phyloP scores from a whole-genome alignment of 345 rosid species.

The Carallia pectinifolia region DNA sequence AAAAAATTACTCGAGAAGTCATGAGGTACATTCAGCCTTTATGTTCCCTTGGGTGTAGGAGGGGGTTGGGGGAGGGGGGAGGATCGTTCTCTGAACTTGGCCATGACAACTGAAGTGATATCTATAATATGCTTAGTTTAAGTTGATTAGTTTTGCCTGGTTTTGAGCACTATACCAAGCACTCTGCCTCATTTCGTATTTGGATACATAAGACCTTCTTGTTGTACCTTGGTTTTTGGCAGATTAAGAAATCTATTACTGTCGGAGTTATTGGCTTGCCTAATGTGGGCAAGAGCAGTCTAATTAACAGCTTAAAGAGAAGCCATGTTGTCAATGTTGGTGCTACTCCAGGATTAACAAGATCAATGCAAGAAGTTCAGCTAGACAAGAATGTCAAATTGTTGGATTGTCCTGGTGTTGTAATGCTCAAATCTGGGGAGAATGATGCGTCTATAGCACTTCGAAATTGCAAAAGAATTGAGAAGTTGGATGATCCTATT shows the following conservation, averaged over 20 bases:
- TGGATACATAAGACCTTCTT: too few relatives aligned
- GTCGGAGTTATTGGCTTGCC: constrained; percentile 93
- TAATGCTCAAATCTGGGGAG: constrained; percentile 74
- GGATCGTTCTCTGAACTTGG: too few relatives aligned
- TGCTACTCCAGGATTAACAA: constrained; percentile 91
- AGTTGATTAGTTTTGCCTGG: neutral
- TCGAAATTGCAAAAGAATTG: constrained; percentile 93
- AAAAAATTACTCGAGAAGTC: constrained; percentile 93
- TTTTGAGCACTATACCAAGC: neutral
- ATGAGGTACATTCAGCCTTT: constrained; percentile 50
- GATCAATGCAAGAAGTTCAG: constrained; percentile 95
- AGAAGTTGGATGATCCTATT: constrained; percentile 92
- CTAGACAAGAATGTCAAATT: constrained; percentile 86
- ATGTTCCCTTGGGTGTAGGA: neutral
- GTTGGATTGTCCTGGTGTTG: constrained; percentile 97
- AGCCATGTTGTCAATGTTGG: constrained; percentile 91
- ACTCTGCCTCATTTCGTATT: constrained; percentile 3
- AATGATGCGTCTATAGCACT: constrained; percentile 77
- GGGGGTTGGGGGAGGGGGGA: neutral
- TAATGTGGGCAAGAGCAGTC: constrained; percentile 98
- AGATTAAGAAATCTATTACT: constrained; percentile 91
- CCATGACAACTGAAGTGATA: too few relatives aligned
- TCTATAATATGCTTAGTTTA: too few relatives aligned
- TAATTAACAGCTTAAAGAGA: constrained; percentile 95
- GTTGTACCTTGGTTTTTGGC: constrained; percentile 10